Conservation (phyloP, 2,329 filamentous ascomycete species). For the Botrytis porri region DNA sequence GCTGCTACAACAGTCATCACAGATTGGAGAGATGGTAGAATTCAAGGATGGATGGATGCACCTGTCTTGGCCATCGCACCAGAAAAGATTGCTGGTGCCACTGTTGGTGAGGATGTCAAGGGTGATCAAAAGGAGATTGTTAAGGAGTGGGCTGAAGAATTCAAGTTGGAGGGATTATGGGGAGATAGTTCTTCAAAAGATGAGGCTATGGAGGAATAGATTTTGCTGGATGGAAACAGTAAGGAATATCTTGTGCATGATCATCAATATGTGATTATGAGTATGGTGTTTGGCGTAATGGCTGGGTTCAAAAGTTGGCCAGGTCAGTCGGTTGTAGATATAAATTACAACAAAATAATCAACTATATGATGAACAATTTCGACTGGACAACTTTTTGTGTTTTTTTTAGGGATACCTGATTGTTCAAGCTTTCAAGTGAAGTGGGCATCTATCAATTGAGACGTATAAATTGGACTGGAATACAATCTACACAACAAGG, state of each 20-base stretch:
- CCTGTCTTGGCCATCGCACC: slow-evolving; percentile 59
- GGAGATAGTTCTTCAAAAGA: slow-evolving; percentile 53
- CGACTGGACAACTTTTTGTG: too few relatives aligned
- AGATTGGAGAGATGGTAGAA: slow-evolving; percentile 95
- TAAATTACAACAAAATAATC: slow-evolving; percentile 8
- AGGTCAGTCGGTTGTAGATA: slow-evolving; percentile 4
- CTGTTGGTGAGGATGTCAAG: slow-evolving; percentile 46
- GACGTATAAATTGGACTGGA: not conserved
- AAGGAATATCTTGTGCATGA: slow-evolving; percentile 8
- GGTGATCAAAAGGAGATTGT: slow-evolving; percentile 83
- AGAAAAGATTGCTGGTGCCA: slow-evolving; percentile 39
- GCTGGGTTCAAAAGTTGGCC: slow-evolving; percentile 11
- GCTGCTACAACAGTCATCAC: slow-evolving; percentile 91
- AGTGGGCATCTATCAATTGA: not conserved
- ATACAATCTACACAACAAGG: not conserved
- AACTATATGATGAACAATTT: not conserved
- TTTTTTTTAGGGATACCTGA: not conserved
- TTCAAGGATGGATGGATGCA: slow-evolving; percentile 86
- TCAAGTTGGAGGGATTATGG: slow-evolving; percentile 91
- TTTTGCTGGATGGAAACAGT: not conserved
- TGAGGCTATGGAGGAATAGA: slow-evolving; percentile 34
- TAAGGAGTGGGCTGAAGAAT: slow-evolving; percentile 89
- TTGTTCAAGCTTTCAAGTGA: not conserved
- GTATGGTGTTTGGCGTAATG: slow-evolving; percentile 16
- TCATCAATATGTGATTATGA: not conserved